Conservation (phyloP, 2,329 filamentous ascomycete genomes). For the Aschersonia sp. region DNA sequence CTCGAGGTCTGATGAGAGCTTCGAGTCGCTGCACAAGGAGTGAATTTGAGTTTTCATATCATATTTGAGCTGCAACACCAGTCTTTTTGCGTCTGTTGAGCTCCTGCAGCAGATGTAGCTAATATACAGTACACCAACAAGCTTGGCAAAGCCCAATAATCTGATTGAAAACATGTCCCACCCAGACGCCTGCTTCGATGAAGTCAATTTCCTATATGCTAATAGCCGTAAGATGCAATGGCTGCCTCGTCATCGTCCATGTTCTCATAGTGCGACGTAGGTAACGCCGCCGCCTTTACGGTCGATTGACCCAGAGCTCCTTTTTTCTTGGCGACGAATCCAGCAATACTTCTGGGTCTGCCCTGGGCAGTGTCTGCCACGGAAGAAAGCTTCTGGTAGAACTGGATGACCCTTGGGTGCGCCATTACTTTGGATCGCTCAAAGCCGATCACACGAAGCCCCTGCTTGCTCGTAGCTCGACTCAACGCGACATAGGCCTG, state of each 20-base stretch:
- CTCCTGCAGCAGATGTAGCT: too few relatives aligned
- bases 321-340: slow-evolving; percentile 23
- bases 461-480: slow-evolving; percentile 76
- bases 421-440: slow-evolving; percentile 89
- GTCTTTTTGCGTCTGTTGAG: too few relatives aligned
- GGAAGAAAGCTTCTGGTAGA: slow-evolving; percentile 71
- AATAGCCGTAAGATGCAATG: slow-evolving; percentile 30
- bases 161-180: background rate
- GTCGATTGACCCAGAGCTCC: slow-evolving; percentile 9
- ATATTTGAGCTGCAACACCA: too few relatives aligned
- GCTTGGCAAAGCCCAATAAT: too few relatives aligned
- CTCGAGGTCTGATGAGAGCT: too few relatives aligned
- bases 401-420: slow-evolving; percentile 70
- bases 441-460: slow-evolving; percentile 78
- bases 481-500: slow-evolving; percentile 95
- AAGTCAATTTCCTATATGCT: slow-evolving; percentile 1
- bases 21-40: too few relatives aligned
- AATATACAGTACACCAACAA: too few relatives aligned
- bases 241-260: slow-evolving; percentile 36
- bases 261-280: too few relatives aligned
- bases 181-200: background rate
- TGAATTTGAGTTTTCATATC: too few relatives aligned
- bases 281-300: slow-evolving; percentile 1
- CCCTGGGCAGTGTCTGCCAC: slow-evolving; percentile 32
- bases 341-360: slow-evolving; percentile 26